Conservation (phyloP, 495 filamentous ascomycete species). For the Penicillium malachiteum region DNA sequence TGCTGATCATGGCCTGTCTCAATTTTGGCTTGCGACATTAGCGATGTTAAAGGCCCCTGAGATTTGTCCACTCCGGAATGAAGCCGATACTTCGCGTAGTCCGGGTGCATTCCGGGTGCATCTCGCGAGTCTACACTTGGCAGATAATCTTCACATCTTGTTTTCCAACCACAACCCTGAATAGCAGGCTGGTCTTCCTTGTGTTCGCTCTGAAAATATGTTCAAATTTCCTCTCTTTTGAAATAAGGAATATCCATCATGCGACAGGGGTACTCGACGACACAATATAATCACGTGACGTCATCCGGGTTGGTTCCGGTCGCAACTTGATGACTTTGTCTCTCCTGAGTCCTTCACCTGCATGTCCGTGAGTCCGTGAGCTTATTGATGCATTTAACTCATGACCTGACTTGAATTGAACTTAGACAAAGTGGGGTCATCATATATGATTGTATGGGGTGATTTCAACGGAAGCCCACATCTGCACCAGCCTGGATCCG, state of each 20-base stretch:
- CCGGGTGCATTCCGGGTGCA: constrained; percentile 17
- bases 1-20: background rate
- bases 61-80: constrained; percentile 18
- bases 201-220: background rate
- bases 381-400: background rate
- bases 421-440: too few relatives aligned
- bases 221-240: too few relatives aligned
- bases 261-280: too few relatives aligned
- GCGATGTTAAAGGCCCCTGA: constrained; percentile 7
- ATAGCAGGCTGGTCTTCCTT: background rate
- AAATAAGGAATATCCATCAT: too few relatives aligned
- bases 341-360: too few relatives aligned
- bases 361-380: background rate
- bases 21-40: constrained; percentile 12
- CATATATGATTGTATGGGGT: background rate
- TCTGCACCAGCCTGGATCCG: background rate
- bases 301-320: too few relatives aligned
- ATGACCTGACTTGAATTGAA: background rate
- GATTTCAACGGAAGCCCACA: too few relatives aligned
- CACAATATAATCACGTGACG: too few relatives aligned
- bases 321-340: too few relatives aligned
- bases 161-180: background rate
- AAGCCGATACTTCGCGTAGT: constrained; percentile 10
- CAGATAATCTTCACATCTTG: too few relatives aligned
- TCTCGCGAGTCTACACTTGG: background rate